Conservation (phyloP, 2,329 filamentous ascomycete genomes). For the Calonectria pseudoreteaudii region DNA sequence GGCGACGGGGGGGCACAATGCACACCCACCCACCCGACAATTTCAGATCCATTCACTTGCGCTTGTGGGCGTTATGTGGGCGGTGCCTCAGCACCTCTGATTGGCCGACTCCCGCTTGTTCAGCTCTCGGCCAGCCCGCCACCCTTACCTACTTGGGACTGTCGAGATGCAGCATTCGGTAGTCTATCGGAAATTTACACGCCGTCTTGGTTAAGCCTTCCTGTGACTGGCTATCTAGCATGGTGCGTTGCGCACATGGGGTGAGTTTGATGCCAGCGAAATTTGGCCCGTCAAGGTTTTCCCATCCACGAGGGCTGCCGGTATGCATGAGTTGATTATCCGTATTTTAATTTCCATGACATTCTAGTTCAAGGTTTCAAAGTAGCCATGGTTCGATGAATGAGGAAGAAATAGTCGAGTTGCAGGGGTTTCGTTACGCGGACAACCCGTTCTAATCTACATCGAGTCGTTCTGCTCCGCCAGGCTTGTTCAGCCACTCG, state of each 20-base stretch:
- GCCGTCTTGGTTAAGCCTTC: slow-evolving; percentile 18
- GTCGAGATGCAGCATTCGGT: slow-evolving; percentile 32
- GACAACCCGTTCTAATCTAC: neutral
- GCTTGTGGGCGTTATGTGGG: neutral
- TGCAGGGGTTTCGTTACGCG: neutral
- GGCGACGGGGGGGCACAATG: neutral
- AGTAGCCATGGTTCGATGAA: slow-evolving; percentile 3
- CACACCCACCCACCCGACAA: neutral
- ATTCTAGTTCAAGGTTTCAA: neutral
- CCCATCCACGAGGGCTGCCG: neutral
- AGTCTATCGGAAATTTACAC: slow-evolving; percentile 38
- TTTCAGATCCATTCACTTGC: slow-evolving; percentile 16
- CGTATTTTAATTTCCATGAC: neutral
- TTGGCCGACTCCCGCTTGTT: slow-evolving; percentile 31
- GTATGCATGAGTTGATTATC: neutral
- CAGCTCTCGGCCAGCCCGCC: slow-evolving; percentile 46
- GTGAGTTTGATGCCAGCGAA: neutral
- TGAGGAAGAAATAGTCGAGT: neutral
- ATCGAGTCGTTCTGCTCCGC: neutral
- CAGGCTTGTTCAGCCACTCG: neutral
- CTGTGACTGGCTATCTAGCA: neutral
- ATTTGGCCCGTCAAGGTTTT: neutral
- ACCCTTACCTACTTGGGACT: slow-evolving; percentile 38
- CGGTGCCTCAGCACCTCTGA: slow-evolving; percentile 19
- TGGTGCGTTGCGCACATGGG: neutral